Conservation (phyloP, 2,329 filamentous ascomycete species). For the Cryphonectria naterciae region DNA sequence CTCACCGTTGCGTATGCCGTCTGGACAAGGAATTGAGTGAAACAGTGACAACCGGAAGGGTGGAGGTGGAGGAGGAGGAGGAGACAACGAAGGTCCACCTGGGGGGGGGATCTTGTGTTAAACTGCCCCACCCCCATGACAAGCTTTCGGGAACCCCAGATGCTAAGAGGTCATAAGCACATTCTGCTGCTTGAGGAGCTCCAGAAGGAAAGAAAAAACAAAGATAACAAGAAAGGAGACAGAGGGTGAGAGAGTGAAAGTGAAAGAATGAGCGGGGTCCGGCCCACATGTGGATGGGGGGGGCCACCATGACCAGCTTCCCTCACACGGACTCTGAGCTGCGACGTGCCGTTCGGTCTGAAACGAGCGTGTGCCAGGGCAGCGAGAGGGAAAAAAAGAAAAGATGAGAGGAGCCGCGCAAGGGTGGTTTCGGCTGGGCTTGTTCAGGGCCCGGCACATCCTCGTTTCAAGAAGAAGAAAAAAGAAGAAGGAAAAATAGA, state of each 20-base stretch:
- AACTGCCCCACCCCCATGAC: background rate
- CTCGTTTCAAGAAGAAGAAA: background rate
- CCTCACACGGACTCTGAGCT: background rate
- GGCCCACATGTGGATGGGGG: too few relatives aligned
- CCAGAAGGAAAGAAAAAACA: background rate
- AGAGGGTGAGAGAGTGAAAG: too few relatives aligned
- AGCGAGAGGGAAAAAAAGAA: background rate
- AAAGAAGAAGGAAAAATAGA: too few relatives aligned
- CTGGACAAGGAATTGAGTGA: conserved; percentile 9
- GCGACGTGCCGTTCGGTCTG: background rate
- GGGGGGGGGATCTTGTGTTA: background rate
- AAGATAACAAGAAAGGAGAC: background rate
- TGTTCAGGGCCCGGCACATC: background rate
- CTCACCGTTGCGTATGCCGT: background rate
- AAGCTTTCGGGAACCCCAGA: background rate
- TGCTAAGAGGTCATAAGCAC: background rate
- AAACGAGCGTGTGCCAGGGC: background rate
- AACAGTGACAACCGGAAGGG: background rate
- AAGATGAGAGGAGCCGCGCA: background rate
- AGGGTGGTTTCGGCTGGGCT: background rate
- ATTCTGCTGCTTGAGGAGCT: background rate
- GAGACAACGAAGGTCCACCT: background rate
- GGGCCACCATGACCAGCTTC: too few relatives aligned
- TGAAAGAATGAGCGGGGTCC: background rate
- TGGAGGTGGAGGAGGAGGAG: background rate